These are phyloP conservation scores for Paracamarosporium sp. DNA, from an alignment of 2,329 filamentous ascomycete genomes.

Conservation along the genomic window DNA sequence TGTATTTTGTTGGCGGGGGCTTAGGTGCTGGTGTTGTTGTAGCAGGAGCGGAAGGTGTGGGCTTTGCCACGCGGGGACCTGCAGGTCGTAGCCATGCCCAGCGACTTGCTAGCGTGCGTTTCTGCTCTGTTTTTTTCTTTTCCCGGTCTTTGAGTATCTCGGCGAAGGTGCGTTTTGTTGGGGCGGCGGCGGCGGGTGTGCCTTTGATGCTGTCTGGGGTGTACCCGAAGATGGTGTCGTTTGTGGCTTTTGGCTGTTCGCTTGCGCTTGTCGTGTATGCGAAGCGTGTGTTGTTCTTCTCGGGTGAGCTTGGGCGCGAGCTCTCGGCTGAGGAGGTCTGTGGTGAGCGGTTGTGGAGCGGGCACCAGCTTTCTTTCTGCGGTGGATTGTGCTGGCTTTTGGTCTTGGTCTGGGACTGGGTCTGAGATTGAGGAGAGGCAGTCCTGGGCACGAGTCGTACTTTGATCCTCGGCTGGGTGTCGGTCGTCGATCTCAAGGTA, in stretches of 20 bases:
- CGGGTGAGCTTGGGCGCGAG: slow-evolving; percentile 28
- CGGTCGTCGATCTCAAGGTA: slow-evolving; percentile 7
- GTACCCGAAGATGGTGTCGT: slow-evolving; percentile 31
- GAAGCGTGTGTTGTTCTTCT: slow-evolving; percentile 29
- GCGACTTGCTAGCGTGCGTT: slow-evolving; percentile 20
- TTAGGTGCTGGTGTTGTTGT: neutral
- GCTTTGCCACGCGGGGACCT: slow-evolving; percentile 22
- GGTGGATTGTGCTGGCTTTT: slow-evolving; percentile 6
- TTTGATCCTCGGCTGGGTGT: slow-evolving; percentile 22
- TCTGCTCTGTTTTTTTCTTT: slow-evolving; percentile 12
- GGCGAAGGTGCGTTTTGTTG: slow-evolving; percentile 7
- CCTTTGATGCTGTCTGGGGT: slow-evolving; percentile 18
- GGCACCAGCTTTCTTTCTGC: slow-evolving; percentile 22
- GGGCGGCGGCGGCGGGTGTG: slow-evolving; percentile 19
- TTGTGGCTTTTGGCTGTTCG: slow-evolving; percentile 1
- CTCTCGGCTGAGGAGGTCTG: slow-evolving; percentile 10
- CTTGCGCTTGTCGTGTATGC: slow-evolving; percentile 27
- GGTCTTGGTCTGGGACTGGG: slow-evolving; percentile 1
- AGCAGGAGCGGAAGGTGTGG: slow-evolving; percentile 14
- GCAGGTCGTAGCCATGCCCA: slow-evolving; percentile 34
- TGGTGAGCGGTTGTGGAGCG: slow-evolving; percentile 21
- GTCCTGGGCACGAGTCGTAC: slow-evolving; percentile 28
- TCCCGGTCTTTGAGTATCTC: slow-evolving; percentile 9
- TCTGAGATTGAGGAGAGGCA: neutral
- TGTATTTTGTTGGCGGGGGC: slow-evolving; percentile 14